Base-by-base conservation (phyloP, 768 basidiomycete genomes). In the Russula sp. region DNA sequence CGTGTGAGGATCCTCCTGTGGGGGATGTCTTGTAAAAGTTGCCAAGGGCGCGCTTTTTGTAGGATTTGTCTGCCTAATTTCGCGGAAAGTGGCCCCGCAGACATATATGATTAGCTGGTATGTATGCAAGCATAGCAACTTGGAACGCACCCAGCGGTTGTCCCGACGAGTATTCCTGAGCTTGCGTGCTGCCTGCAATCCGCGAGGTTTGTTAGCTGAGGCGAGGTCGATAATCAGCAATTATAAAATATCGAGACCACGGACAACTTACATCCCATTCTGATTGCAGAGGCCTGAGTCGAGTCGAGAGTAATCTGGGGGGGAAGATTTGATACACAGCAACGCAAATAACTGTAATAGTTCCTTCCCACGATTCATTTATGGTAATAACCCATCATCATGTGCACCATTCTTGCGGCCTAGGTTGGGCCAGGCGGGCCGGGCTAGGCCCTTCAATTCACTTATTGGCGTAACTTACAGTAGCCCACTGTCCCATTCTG, bases 11-110 rank as follows among this genome's bases (percentile, higher is more conserved):
- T 69, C 97, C 97, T 80, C 94, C 97, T 66, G 97, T 98, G 52
- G 97, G 97, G 37, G 96, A 98, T 73, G 97, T 98, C 83, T 96
- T 97, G 89, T 95, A 99, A 75, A 97, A 86, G 81, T 98, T 99
- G 65, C 97, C 97, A 63, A 99, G 87, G 62, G 97, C 97, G 74
- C 97, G 91, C 80, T 98, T 99, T 87, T 98, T 99, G 82, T 98
- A 99, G 50, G 87, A 80, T 79, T 96, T 96, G 79, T 98, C 95
- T 80, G 96, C 96, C 93, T 96, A 67, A 7, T 14, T 48, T 59
- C n/a, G 55, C 22, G 44, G 13, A 20, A 27, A 59, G 0, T 45
- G 14, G 2, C 20, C 44, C 45, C 35, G n/a, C 20, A 53, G n/a
- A 32, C 47, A n/a, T 37, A 47, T 14, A 44, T 37, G 51, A 44